Conservation (phyloP, 345 rosid genomes). For the Cardiospermum halicacabum region DNA sequence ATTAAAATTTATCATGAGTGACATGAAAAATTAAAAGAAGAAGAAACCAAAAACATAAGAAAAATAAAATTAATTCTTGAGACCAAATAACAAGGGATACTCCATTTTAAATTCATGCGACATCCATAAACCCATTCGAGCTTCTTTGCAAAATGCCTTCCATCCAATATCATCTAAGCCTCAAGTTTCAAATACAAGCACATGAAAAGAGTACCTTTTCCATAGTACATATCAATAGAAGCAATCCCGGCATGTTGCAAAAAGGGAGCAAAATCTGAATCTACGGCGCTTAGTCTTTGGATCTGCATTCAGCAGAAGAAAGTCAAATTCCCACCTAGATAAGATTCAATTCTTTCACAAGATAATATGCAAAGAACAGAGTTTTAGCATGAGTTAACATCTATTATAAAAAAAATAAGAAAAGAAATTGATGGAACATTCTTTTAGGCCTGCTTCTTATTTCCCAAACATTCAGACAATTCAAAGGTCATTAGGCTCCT, state of each 20-base stretch:
- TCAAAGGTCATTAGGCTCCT: slow-evolving; percentile 5
- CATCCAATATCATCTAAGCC: neutral
- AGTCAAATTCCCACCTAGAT: slow-evolving; percentile 1
- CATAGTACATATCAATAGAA: slow-evolving; percentile 82
- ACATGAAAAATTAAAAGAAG: neutral
- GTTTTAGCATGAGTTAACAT: neutral
- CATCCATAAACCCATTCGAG: neutral
- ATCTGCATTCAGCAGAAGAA: slow-evolving; percentile 45
- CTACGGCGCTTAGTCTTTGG: slow-evolving; percentile 72
- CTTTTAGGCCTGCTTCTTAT: neutral
- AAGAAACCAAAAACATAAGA: neutral
- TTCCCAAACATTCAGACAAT: neutral
- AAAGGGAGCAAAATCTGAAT: slow-evolving; percentile 95
- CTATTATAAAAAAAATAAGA: neutral
- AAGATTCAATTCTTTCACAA: slow-evolving; percentile 11
- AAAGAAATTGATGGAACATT: neutral
- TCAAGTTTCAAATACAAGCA: neutral
- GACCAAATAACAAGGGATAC: too few species aligned
- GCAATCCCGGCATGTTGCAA: slow-evolving; percentile 92
- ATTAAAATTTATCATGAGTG: neutral
- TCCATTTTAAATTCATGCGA: too few species aligned
- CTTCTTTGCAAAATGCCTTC: neutral
- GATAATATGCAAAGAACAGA: neutral
- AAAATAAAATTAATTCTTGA: neutral
- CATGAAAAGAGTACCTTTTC: slow-evolving; percentile 52